These are phyloP conservation scores for Calonectria hawksworthii DNA, from an alignment of 2,329 filamentous ascomycete species.

Conservation along the genomic window DNA sequence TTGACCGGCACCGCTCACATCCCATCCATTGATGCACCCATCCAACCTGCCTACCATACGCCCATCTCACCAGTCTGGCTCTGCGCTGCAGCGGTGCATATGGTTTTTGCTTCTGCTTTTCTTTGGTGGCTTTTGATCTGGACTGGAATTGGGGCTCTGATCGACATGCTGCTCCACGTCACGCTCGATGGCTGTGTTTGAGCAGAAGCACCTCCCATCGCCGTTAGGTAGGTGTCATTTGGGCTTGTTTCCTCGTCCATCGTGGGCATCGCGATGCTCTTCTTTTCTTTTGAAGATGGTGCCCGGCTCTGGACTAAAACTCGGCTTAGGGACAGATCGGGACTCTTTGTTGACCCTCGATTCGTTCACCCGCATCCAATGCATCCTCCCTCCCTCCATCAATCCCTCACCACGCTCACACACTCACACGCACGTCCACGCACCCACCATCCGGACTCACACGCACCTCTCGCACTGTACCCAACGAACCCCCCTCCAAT, in stretches of 20 bases:
- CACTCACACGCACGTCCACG: slow-evolving; percentile 1
- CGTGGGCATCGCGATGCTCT: background rate
- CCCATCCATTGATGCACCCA: slow-evolving; percentile 17
- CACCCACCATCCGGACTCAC: slow-evolving; percentile 3
- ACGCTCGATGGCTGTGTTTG: background rate
- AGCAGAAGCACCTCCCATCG: background rate
- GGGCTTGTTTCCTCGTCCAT: background rate
- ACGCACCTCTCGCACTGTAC: slow-evolving; percentile 20
- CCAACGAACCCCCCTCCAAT: slow-evolving; percentile 7
- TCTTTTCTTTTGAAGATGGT: background rate
- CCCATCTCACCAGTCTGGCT: background rate
- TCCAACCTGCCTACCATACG: background rate
- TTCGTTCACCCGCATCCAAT: slow-evolving; percentile 17
- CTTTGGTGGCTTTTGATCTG: background rate
- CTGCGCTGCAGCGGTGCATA: background rate
- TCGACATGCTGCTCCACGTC: slow-evolving; percentile 1
- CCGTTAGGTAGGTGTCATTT: background rate
- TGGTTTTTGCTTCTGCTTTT: slow-evolving; percentile 19
- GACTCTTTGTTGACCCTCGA: slow-evolving; percentile 5
- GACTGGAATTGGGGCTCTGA: background rate
- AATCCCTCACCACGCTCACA: slow-evolving; percentile 15
- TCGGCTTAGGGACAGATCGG: background rate
- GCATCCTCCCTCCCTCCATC: slow-evolving; percentile 8
- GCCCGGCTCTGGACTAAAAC: background rate
- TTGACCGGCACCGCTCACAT: slow-evolving; percentile 8